Evolutionary conservation across 2,329 filamentous ascomycete genomes (phyloP).

Genomic region (Boeremia lycopersici): DNA sequence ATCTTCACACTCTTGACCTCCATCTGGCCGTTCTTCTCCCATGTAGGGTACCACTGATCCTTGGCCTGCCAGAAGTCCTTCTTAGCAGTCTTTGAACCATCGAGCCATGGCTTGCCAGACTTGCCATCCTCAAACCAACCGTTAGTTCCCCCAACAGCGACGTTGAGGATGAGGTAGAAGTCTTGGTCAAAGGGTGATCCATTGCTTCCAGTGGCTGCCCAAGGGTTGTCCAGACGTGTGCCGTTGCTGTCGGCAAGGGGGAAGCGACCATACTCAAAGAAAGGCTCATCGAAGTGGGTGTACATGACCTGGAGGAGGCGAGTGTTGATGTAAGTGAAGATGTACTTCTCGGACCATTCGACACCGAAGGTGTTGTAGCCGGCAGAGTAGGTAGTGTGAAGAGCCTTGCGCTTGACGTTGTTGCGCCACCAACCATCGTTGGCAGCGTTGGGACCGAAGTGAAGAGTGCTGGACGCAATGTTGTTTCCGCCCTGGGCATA

Average conservation of each 20-base stretch:
- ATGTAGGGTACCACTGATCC: slow-evolving; percentile 71
- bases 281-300: slow-evolving; percentile 69
- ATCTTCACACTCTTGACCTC: slow-evolving; percentile 70
- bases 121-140: slow-evolving; percentile 82
- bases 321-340: slow-evolving; percentile 85
- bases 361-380: slow-evolving; percentile 79
- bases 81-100: slow-evolving; percentile 68
- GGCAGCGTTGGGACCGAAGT: slow-evolving; percentile 76
- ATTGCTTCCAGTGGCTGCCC: slow-evolving; percentile 64
- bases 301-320: slow-evolving; percentile 81
- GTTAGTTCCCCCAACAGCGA: slow-evolving; percentile 78
- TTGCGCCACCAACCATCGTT: slow-evolving; percentile 85
- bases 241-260: slow-evolving; percentile 68
- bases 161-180: slow-evolving; percentile 77
- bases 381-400: slow-evolving; percentile 74
- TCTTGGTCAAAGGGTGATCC: slow-evolving; percentile 76
- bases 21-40: slow-evolving; percentile 68
- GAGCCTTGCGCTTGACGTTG: slow-evolving; percentile 75
- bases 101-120: slow-evolving; percentile 79
- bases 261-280: slow-evolving; percentile 74
- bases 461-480: slow-evolving; percentile 76
- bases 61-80: slow-evolving; percentile 78
- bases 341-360: slow-evolving; percentile 86
- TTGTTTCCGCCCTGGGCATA: slow-evolving; percentile 81
- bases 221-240: slow-evolving; percentile 67